phyloP scores from a whole-genome alignment of 257 asterid species.

The Salvia rosmarinus region DNA sequence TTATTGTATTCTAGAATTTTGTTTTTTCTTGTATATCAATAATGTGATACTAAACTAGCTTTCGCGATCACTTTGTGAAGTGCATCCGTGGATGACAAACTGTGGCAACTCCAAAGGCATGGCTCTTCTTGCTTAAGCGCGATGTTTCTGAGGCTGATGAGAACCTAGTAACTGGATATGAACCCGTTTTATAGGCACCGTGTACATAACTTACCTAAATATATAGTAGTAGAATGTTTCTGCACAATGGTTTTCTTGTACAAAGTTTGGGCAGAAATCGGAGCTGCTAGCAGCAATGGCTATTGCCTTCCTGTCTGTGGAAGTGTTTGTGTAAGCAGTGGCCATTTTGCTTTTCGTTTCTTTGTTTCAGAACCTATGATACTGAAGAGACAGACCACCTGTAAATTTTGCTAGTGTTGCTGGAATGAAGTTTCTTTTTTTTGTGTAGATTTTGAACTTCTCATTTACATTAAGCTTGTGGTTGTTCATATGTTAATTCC shows the following conservation, averaged over 20 bases:
- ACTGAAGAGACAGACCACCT: conserved; percentile 27
- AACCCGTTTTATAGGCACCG: conserved; percentile 29
- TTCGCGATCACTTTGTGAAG: conserved; percentile 35
- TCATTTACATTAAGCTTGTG: not conserved
- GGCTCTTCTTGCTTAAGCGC: conserved; percentile 38
- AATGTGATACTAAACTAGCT: not conserved
- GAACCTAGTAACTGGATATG: conserved; percentile 22
- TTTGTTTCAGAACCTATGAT: conserved; percentile 8
- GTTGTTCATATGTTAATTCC: not conserved
- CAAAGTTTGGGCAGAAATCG: conserved; percentile 35
- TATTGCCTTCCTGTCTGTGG: conserved; percentile 33
- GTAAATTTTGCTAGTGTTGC: conserved; percentile 10
- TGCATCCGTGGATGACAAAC: conserved; percentile 68
- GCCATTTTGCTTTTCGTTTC: not conserved
- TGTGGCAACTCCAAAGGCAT: conserved; percentile 37
- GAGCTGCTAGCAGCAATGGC: conserved; percentile 17
- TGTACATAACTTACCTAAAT: conserved; percentile 34
- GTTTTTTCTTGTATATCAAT: not conserved
- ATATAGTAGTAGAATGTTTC: conserved; percentile 32
- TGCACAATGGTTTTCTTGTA: conserved; percentile 42
- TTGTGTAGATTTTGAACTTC: not conserved
- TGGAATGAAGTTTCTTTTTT: conserved; percentile 34
- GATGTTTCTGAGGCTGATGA: conserved; percentile 19
- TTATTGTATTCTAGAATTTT: not conserved
- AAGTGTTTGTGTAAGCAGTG: conserved; percentile 29